A percentile compares a stretch with the other conserved stretches of the same genome.
phyloP scores from a whole-genome alignment of 495 filamentous ascomycete genomes.

The Recurvomyces mirabilis region DNA sequence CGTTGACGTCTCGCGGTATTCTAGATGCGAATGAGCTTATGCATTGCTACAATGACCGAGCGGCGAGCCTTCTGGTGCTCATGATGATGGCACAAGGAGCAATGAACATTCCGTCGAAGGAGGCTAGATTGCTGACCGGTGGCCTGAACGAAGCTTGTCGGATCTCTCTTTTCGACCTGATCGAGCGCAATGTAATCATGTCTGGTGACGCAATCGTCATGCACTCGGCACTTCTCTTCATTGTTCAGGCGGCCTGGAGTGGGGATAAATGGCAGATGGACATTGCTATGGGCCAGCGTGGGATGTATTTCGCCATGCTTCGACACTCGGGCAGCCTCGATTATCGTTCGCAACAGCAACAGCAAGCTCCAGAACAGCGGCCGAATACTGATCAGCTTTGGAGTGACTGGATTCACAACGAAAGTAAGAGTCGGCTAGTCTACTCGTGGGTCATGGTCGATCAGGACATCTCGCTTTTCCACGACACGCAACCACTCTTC shows the following conservation, averaged over 20 bases:
- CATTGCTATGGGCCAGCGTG: constrained; percentile 56
- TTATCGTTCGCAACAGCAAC: constrained; percentile 30
- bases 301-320: constrained; percentile 52
- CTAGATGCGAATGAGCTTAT: constrained; percentile 52
- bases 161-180: constrained; percentile 52
- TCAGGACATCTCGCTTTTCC: constrained; percentile 52
- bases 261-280: constrained; percentile 64
- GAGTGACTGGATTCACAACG: constrained; percentile 46
- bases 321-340: constrained; percentile 48
- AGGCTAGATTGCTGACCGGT: constrained; percentile 48
- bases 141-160: constrained; percentile 54
- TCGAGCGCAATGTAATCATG: constrained; percentile 54
- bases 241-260: constrained; percentile 50
- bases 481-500: constrained; percentile 47
- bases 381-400: constrained; percentile 39
- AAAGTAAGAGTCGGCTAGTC: constrained; percentile 47
- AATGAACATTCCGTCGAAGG: constrained; percentile 42
- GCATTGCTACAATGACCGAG: constrained; percentile 40
- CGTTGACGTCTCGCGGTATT: constrained; percentile 38
- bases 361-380: constrained; percentile 22
- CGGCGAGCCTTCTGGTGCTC: constrained; percentile 46
- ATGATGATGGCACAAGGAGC: constrained; percentile 59
- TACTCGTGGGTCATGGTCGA: constrained; percentile 60
- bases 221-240: constrained; percentile 50
- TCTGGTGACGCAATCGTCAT: constrained; percentile 46